Base-by-base conservation (phyloP, 1,284 basidiomycete species). In the Moesziomyces sp. region DNA sequence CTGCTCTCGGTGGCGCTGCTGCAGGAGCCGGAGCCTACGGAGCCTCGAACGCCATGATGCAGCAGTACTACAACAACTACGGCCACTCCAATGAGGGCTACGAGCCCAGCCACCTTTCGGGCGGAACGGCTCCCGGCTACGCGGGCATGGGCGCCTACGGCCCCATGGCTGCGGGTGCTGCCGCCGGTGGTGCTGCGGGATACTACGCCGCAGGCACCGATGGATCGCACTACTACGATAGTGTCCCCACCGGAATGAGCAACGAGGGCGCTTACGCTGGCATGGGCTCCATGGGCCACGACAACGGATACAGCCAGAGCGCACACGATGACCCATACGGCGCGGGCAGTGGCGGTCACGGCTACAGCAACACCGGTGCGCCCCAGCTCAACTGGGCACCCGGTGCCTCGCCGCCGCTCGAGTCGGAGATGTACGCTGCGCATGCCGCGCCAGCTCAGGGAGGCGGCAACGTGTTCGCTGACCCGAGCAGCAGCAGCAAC, bases 91-190 rank as follows among this genome's bases (percentile, higher is more conserved):
- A 48, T 40, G 60, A 69, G 18, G 76, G 72, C 18, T 80, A 81
- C 52, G 79, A 79, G 58, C 78, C 79, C 5, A 73, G 67, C 42
- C 78, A 79, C 62, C 61, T 80, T 46, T 80, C 78, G 16, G 69
- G 52, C 19, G 78, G 70, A 13, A 78, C 79, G 5, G 64, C 59
- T 11, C 78, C 78, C 3, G 79, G 79, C 1, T 75, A 71, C 35
- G 79, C 79, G 9, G 79, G 79, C 13, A 78, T 78, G 77, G 79
- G 79, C 21, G 78, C 79, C 6, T 81, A 78, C 54, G 79, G 78
- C n/a, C 76, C 78, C 9, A 68, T 62, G 46, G 73, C 73, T 14
- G 74, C 58, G 26, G 75, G 72, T 38, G 78, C 72, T 35, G 79
- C 73, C 51, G 77, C 66, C 42, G 77, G 58, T 13, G 75, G 66